These are phyloP conservation scores for Umbelopsis sp. DNA, from an alignment of 192 early-diverging fungal genomes.

Conservation along the genomic window DNA sequence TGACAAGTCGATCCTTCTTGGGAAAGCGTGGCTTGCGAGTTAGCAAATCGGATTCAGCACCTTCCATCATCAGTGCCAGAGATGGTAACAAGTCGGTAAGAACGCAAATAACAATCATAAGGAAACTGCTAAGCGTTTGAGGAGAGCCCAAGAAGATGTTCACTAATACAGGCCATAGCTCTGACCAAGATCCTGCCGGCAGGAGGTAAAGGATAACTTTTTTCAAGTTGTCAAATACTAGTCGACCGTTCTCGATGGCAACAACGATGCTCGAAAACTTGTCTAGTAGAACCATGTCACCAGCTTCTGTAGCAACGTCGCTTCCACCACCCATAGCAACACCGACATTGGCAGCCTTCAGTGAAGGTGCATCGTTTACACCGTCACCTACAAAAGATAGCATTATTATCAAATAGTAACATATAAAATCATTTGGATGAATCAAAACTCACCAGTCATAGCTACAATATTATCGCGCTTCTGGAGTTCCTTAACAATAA, in stretches of 20 bases:
- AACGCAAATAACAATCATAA: constrained; percentile 78
- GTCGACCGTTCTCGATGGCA: constrained; percentile 81
- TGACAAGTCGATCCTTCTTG: constrained; percentile 66
- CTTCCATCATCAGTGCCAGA: constrained; percentile 75
- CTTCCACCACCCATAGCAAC: constrained; percentile 86
- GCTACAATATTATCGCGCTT: constrained; percentile 70
- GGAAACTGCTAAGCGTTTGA: constrained; percentile 74
- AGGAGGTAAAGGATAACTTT: constrained; percentile 86
- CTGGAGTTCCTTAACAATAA: constrained; percentile 72
- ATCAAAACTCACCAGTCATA: constrained; percentile 85
- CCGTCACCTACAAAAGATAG: constrained; percentile 76
- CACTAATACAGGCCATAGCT: constrained; percentile 75
- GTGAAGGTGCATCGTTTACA: constrained; percentile 90
- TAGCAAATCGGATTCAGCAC: constrained; percentile 77
- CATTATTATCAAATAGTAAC: not conserved
- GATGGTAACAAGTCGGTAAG: constrained; percentile 66
- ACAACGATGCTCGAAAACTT: constrained; percentile 67
- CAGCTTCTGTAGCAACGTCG: constrained; percentile 76
- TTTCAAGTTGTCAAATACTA: constrained; percentile 86
- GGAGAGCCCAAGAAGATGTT: constrained; percentile 84
- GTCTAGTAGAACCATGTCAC: constrained; percentile 67
- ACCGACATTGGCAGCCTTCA: constrained; percentile 88
- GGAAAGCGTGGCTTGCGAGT: constrained; percentile 70
- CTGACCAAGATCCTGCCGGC: constrained; percentile 75
- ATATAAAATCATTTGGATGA: constrained; percentile 68